These are phyloP conservation scores for Fusarium clavum DNA, from an alignment of 2,329 filamentous ascomycete genomes.

Conservation along the genomic window DNA sequence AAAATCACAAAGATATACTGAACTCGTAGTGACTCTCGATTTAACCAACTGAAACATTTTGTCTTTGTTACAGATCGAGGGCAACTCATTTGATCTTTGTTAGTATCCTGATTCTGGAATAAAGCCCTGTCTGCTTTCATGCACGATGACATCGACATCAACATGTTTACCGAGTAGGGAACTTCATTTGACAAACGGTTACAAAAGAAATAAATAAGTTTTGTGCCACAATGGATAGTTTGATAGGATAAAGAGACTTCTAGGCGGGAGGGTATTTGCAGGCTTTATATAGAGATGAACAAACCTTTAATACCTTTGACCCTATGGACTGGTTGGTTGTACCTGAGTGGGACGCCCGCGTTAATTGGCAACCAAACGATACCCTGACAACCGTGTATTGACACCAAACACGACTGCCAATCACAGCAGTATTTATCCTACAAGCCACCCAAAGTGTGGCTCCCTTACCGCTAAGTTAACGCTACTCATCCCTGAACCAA, in stretches of 20 bases:
- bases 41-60: not conserved
- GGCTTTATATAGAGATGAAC: slow-evolving; percentile 8
- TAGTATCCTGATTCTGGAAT: slow-evolving; percentile 9
- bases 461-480: slow-evolving; percentile 36
- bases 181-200: not conserved
- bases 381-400: slow-evolving; percentile 35
- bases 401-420: slow-evolving; percentile 23
- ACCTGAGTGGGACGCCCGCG: slow-evolving; percentile 27
- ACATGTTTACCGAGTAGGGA: not conserved
- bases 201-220: not conserved
- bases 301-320: not conserved
- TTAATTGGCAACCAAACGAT: slow-evolving; percentile 31
- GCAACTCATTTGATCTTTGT: slow-evolving; percentile 1
- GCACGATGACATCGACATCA: slow-evolving; percentile 30
- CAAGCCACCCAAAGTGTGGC: slow-evolving; percentile 41
- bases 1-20: rapidly evolving
- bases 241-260: not conserved
- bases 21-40: not conserved
- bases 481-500: slow-evolving; percentile 47
- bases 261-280: slow-evolving; percentile 6
- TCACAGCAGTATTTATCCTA: slow-evolving; percentile 8
- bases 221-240: not conserved
- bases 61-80: not conserved
- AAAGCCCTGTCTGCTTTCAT: slow-evolving; percentile 28
- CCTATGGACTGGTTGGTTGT: slow-evolving; percentile 1